Evolutionary conservation across 1,139 yeast species (phyloP).

Genomic region (Protomyces lactucae-debilis): DNA sequence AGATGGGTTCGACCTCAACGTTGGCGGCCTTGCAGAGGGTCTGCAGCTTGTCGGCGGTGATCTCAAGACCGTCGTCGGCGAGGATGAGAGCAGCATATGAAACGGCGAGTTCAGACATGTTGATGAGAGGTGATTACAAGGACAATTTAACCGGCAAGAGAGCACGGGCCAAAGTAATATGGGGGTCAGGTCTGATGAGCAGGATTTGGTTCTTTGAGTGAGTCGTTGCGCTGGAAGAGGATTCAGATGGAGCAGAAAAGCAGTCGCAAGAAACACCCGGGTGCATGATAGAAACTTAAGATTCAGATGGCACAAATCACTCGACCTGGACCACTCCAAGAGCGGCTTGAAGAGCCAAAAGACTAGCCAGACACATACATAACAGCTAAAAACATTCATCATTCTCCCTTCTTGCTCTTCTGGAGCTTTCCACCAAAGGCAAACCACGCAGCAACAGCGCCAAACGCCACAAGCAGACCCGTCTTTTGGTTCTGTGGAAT

Average conservation of each 20-base stretch:
- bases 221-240: too few species aligned
- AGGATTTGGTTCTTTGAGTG: neutral
- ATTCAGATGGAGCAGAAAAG: neutral
- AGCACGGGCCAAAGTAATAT: slow-evolving; percentile 1
- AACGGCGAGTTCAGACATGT: slow-evolving; percentile 22
- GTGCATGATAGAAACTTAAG: neutral
- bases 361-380: too few species aligned
- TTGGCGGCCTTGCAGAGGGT: slow-evolving; percentile 86
- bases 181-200: neutral
- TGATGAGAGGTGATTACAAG: neutral
- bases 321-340: neutral
- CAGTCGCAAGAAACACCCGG: neutral
- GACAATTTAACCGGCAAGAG: slow-evolving; percentile 2
- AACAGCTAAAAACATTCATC: neutral
- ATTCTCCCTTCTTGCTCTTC: neutral
- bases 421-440: slow-evolving; percentile 19
- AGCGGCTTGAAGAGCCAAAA: too few species aligned
- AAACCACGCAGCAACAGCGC: slow-evolving; percentile 19
- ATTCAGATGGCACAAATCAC: neutral
- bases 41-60: slow-evolving; percentile 70
- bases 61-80: slow-evolving; percentile 29
- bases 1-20: slow-evolving; percentile 69
- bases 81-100: slow-evolving; percentile 30
- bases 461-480: slow-evolving; percentile 4
- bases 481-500: slow-evolving; percentile 19